These are phyloP conservation scores for Nicotiana rustica DNA, from an alignment of 305 asterid genomes.

Conservation along the genomic window DNA sequence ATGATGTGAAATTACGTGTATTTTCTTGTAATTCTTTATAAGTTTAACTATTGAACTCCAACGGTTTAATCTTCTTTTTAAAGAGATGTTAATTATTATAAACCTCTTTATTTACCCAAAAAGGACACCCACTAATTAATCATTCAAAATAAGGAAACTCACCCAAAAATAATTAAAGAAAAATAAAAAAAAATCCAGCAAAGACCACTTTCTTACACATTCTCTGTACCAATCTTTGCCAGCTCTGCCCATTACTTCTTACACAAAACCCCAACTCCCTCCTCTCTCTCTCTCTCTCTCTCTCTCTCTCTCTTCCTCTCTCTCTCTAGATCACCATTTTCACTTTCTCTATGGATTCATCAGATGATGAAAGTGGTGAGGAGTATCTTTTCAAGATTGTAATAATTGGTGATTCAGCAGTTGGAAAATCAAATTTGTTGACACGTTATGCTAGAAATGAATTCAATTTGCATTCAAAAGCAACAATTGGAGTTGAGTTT, in stretches of 20 bases:
- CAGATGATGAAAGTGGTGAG: conserved; percentile 75
- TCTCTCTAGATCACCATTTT: background rate
- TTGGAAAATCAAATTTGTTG: conserved; percentile 74
- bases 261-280: background rate
- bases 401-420: conserved; percentile 81
- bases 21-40: no score
- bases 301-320: background rate
- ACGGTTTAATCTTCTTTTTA: background rate
- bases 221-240: conserved; percentile 29
- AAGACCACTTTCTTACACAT: conserved; percentile 3
- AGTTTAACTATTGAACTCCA: background rate
- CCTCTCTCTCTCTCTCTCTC: background rate
- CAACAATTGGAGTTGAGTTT: conserved; percentile 83
- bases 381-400: conserved; percentile 80
- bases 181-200: conserved; percentile 15
- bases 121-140: background rate
- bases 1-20: no score
- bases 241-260: conserved; percentile 29
- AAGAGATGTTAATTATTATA: background rate
- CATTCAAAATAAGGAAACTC: background rate
- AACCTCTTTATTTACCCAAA: background rate
- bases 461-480: conserved; percentile 74
- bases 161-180: no score
- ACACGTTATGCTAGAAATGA: conserved; percentile 82
- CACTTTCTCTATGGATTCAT: conserved; percentile 47